These are phyloP conservation scores for Penicillium longicatenatum DNA, from an alignment of 495 filamentous ascomycete species.

Conservation along the genomic window DNA sequence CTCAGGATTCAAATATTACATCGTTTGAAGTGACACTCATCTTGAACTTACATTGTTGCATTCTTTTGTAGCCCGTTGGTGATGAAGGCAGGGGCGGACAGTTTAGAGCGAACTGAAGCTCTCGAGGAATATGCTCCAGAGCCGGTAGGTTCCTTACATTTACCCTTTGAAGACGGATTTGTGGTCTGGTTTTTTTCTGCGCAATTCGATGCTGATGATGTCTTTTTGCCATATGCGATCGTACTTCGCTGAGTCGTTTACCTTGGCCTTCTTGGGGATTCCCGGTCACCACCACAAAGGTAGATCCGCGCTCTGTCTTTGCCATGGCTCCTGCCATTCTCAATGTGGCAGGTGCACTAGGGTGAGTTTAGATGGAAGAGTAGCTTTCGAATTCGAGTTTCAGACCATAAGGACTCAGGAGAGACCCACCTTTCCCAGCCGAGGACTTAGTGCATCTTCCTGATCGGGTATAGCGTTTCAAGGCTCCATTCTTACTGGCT, in stretches of 20 bases:
- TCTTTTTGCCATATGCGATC: slow-evolving; percentile 10
- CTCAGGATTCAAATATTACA: neutral
- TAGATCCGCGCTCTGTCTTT: slow-evolving; percentile 1
- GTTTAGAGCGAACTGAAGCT: slow-evolving; percentile 1
- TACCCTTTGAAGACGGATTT: neutral
- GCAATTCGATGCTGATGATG: slow-evolving; percentile 3
- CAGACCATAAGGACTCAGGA: neutral
- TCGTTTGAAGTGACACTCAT: too few species aligned
- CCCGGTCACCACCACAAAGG: slow-evolving; percentile 24
- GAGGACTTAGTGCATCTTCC: slow-evolving; percentile 19
- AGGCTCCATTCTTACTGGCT: neutral
- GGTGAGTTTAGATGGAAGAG: neutral
- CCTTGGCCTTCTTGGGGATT: slow-evolving; percentile 16
- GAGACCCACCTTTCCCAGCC: slow-evolving; percentile 7
- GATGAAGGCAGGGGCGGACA: slow-evolving; percentile 11
- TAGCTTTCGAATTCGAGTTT: neutral
- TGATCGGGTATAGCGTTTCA: slow-evolving; percentile 8
- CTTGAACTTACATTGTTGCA: slow-evolving; percentile 14
- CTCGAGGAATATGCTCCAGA: neutral
- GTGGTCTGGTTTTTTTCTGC: neutral
- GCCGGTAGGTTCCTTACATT: neutral
- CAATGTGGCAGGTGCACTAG: slow-evolving; percentile 3
- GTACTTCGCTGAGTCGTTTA: slow-evolving; percentile 19
- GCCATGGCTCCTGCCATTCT: neutral
- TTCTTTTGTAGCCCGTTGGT: slow-evolving; percentile 8